Evolutionary conservation across 192 early-diverging fungal species (phyloP).

Genomic region (Entomortierella beljakovae): DNA sequence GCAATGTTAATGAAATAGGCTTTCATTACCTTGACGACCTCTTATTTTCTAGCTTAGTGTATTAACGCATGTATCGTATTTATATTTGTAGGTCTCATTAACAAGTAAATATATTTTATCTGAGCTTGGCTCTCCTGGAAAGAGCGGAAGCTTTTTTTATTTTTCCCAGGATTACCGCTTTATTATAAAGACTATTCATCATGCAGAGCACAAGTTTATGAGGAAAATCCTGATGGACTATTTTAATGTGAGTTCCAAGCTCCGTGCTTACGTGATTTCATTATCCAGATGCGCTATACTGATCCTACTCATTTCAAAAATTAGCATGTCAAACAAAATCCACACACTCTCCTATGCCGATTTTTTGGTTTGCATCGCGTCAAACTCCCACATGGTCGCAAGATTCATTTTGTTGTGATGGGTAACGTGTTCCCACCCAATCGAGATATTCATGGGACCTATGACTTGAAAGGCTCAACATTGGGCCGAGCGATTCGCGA

Average conservation of each 20-base stretch:
- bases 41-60: too few species aligned
- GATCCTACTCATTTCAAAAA: conserved; percentile 1
- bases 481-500: conserved; percentile 85
- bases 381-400: conserved; percentile 91
- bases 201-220: conserved; percentile 95
- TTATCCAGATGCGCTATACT: not conserved
- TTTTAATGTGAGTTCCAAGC: conserved; percentile 70
- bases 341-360: conserved; percentile 92
- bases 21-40: too few species aligned
- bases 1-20: too few species aligned
- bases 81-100: conserved; percentile 74
- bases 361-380: conserved; percentile 97
- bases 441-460: conserved; percentile 96
- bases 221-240: conserved; percentile 88
- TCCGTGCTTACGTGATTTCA: not conserved
- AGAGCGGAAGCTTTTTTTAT: conserved; percentile 98
- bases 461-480: conserved; percentile 96
- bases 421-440: conserved; percentile 98
- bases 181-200: conserved; percentile 99
- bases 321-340: conserved; percentile 86
- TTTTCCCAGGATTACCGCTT: conserved; percentile 98
- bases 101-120: conserved; percentile 98
- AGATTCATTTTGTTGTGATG: conserved; percentile 99
- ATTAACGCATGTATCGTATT: too few species aligned
- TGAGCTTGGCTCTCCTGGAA: conserved; percentile 94